Percentiles rank a stretch among this genome's conserved stretches.
These are phyloP conservation scores for Diphasiastrum complanatum DNA, from an alignment of 83 land plant genomes.

Conservation along the genomic window DNA sequence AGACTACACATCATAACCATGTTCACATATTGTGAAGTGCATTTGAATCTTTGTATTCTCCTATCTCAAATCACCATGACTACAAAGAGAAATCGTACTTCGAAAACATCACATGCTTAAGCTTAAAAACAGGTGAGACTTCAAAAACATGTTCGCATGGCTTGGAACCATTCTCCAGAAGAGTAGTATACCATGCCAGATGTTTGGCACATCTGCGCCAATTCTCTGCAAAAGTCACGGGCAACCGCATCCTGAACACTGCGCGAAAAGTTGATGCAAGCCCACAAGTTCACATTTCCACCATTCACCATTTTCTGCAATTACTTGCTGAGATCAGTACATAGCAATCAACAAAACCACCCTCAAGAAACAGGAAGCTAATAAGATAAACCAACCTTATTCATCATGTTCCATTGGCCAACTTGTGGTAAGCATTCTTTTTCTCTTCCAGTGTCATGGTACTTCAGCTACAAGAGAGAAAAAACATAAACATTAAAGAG, in stretches of 20 bases:
- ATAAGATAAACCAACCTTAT: conserved; percentile 46
- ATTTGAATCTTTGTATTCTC: too few relatives aligned
- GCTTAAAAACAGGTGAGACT: neutral
- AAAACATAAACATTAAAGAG: neutral
- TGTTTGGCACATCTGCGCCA: conserved; percentile 72
- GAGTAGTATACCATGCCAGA: conserved; percentile 70
- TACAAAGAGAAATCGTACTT: too few relatives aligned
- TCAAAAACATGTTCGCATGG: neutral
- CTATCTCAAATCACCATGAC: too few relatives aligned
- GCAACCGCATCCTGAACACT: conserved; percentile 58
- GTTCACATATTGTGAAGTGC: too few relatives aligned
- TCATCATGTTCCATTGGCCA: conserved; percentile 98
- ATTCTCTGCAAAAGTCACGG: conserved; percentile 55
- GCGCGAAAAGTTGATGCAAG: conserved; percentile 71
- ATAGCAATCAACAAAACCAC: neutral
- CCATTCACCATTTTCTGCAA: conserved; percentile 91
- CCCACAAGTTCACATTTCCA: conserved; percentile 72
- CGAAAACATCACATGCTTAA: too few relatives aligned
- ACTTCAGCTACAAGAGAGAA: conserved; percentile 57
- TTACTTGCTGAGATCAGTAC: too few relatives aligned
- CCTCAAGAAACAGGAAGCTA: neutral
- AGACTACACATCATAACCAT: too few relatives aligned
- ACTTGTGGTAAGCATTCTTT: conserved; percentile 66
- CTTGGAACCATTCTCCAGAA: neutral
- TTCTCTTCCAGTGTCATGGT: conserved; percentile 76